Percentiles rank a stretch among this genome's conserved stretches.
These are phyloP conservation scores for Backusella luteola DNA, from an alignment of 192 early-diverging fungal genomes.

Conservation along the genomic window DNA sequence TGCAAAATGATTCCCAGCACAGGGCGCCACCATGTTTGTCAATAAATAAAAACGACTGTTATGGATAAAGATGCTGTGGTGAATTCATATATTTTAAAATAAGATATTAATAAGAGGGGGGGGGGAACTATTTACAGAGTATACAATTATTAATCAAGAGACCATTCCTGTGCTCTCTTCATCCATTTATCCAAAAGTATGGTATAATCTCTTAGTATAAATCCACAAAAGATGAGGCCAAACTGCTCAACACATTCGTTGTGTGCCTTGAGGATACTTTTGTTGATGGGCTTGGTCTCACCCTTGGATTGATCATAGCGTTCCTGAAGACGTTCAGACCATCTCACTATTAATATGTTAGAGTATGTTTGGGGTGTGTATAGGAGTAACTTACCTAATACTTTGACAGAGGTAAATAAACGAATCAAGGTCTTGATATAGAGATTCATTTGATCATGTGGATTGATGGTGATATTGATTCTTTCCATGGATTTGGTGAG, in stretches of 20 bases:
- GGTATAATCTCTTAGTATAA: constrained; percentile 14
- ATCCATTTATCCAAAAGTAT: constrained; percentile 19
- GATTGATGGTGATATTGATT: constrained; percentile 3
- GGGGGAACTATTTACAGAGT: too few relatives aligned
- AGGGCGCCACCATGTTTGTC: too few relatives aligned
- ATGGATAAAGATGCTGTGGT: background rate
- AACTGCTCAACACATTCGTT: background rate
- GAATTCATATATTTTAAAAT: background rate
- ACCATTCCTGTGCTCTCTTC: constrained; percentile 8
- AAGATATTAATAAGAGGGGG: too few relatives aligned
- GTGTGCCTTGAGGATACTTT: background rate
- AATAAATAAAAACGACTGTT: too few relatives aligned
- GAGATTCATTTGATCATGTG: background rate
- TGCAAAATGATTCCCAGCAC: too few relatives aligned
- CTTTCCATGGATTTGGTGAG: background rate
- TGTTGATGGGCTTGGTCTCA: background rate
- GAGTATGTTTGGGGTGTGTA: background rate
- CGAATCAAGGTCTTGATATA: constrained; percentile 14
- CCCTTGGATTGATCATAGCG: background rate
- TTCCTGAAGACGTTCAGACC: background rate
- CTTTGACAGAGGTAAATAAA: background rate
- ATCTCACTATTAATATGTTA: background rate
- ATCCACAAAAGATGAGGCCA: background rate
- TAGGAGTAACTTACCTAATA: constrained; percentile 9
- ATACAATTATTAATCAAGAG: background rate